Evolutionary conservation across 1,284 basidiomycete species (phyloP).

Genomic region (Sphagnurus paluster): DNA sequence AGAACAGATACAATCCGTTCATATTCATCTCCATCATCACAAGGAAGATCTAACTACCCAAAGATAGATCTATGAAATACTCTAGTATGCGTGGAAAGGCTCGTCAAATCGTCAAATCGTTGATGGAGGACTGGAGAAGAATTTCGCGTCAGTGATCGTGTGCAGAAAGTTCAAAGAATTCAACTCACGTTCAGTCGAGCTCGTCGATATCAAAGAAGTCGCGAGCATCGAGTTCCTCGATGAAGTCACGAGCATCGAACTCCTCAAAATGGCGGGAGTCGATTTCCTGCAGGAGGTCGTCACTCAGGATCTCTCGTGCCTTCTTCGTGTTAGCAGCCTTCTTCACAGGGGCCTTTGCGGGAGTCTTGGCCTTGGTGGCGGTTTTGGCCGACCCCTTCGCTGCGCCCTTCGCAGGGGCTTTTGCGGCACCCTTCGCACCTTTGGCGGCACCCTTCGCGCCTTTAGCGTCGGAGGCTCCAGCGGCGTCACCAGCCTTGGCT

Average conservation of each 20-base stretch:
- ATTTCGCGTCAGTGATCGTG: neutral
- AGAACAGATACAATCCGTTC: neutral
- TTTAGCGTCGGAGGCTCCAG: no score
- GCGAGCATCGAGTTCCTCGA: neutral
- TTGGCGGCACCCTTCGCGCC: no score
- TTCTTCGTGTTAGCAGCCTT: no score
- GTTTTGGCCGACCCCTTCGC: no score
- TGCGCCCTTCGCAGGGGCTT: no score
- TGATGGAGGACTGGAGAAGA: neutral
- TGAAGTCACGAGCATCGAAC: neutral
- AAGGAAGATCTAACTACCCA: conserved; percentile 1
- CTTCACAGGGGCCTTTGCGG: no score
- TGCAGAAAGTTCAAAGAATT: neutral
- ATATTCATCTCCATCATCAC: neutral
- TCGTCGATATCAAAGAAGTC: conserved; percentile 5
- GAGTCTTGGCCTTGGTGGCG: no score
- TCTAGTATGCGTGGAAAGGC: no score
- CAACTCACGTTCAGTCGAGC: conserved; percentile 8
- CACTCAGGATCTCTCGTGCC: neutral
- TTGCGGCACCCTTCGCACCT: no score
- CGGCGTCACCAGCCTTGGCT: no score
- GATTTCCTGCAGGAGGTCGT: neutral
- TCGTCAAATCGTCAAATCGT: no score
- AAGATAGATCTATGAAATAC: neutral
- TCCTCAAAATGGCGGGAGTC: neutral